phyloP scores from a whole-genome alignment of 306 rosid genomes.

The Luffa acutangula region DNA sequence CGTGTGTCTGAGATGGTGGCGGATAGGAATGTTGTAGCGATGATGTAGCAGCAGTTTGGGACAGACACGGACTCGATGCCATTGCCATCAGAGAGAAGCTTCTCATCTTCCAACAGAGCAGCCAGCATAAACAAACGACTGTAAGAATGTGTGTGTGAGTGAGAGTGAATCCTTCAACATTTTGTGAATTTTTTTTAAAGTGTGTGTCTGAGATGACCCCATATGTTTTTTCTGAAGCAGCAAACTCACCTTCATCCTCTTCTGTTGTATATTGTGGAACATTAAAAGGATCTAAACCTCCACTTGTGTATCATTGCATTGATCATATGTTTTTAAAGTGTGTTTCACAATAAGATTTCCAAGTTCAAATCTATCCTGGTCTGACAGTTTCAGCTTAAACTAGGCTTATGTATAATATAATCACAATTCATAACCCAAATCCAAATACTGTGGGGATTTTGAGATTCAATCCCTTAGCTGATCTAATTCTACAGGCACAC shows the following conservation, averaged over 20 bases:
- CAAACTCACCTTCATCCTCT: slow-evolving; percentile 1
- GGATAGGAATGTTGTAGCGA: neutral
- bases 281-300: neutral
- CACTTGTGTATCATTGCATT: neutral
- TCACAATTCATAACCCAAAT: slow-evolving; percentile 1
- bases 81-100: slow-evolving; percentile 43
- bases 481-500: neutral
- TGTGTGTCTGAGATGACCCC: neutral
- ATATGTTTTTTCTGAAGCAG: neutral
- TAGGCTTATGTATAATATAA: neutral
- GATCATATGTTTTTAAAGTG: neutral
- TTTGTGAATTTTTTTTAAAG: neutral
- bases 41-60: slow-evolving; percentile 12
- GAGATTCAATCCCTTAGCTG: neutral
- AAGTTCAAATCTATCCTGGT: neutral
- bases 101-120: slow-evolving; percentile 31
- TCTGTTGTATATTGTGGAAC: slow-evolving; percentile 12
- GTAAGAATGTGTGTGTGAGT: neutral
- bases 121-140: neutral
- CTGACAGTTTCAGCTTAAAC: neutral
- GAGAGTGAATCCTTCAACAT: neutral
- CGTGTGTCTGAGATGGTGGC: slow-evolving; percentile 24
- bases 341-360: neutral
- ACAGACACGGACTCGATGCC: slow-evolving; percentile 35
- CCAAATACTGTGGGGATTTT: neutral